phyloP scores from a whole-genome alignment of 129 eudicot species.

The Artemisia tridentata region DNA sequence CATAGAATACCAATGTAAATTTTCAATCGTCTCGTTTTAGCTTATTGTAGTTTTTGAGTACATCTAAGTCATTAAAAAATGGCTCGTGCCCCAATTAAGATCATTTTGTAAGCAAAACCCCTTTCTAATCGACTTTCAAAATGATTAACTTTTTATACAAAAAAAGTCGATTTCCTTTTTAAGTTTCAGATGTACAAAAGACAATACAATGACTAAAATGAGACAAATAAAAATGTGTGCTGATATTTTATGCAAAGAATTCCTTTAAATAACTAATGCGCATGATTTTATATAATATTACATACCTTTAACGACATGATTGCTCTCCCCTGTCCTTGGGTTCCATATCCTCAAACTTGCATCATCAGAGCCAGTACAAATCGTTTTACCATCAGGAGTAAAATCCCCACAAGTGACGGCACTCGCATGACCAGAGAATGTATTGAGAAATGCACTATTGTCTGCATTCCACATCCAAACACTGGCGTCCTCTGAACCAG shows the following conservation, averaged over 20 bases:
- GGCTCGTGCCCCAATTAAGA: too few species aligned
- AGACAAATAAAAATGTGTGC: background rate
- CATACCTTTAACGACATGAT: conserved; percentile 55
- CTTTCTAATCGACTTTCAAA: too few species aligned
- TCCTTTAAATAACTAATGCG: background rate
- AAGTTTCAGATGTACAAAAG: too few species aligned
- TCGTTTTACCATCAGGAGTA: conserved; percentile 89
- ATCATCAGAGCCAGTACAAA: conserved; percentile 96
- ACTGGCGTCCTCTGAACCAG: conserved; percentile 91
- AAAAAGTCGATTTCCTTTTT: too few species aligned
- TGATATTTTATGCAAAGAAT: background rate
- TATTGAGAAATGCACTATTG: conserved; percentile 52
- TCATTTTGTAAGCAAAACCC: too few species aligned
- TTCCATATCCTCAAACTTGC: conserved; percentile 96
- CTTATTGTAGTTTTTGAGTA: too few species aligned
- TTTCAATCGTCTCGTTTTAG: too few species aligned
- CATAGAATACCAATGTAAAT: too few species aligned
- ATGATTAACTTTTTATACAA: too few species aligned
- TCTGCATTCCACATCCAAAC: conserved; percentile 99
- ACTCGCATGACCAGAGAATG: conserved; percentile 74
- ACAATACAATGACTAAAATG: too few species aligned
- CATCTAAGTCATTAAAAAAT: too few species aligned
- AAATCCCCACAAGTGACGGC: conserved; percentile 89
- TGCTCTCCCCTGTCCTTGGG: conserved; percentile 62
- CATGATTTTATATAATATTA: background rate